Evolutionary conservation across 129 eudicot genomes (phyloP), one percentile per base, ranked within the genome.

Genomic region (Artemisia annua): DNA sequence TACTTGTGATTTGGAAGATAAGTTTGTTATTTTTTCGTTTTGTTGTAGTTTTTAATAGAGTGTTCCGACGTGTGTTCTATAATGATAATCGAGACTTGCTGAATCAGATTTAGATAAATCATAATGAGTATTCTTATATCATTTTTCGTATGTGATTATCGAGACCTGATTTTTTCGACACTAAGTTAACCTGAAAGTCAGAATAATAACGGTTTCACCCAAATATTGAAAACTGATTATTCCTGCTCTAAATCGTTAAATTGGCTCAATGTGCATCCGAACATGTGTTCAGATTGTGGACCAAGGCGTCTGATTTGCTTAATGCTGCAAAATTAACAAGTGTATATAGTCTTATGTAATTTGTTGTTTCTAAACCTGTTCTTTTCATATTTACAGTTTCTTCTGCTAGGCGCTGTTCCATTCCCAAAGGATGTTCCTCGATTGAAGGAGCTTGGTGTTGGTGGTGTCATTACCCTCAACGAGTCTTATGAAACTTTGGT

Each of bases 401-500:
- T 93, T 54, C 85, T 93, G 56, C 69, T 93, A 56, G 98, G 98
- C 11, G 98, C 98, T 15, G 98, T 93, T 79, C 98, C 98, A 19
- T 93, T 93, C 65, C 97, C 96, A 0, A 89, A 79, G 63, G 98
- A 93, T 54, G 97, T 93, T 46, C 89, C 92, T 16, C 69, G 87
- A 12, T 63, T 93, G 80, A 93, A 88, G 87, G 84, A 82, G 69
- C 89, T 90, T 63, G 96, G 93, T 69, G 98, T 93, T 70, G 92
- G 97, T 57, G 97, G 97, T 48, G 98, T 93, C 11, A 90, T 93
- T 58, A 93, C 98, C 16, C 91, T 93, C 35, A 93, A 90, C 17
- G 98, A 93, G 85, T 80, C 97, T 1, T 93, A 87, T 67, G 98
- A 93, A 75, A 93, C 98, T 73, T 71, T 93, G 72, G 98, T 93